Conservation (phyloP, 208 protist genomes). For the Crithidia expoeki region DNA sequence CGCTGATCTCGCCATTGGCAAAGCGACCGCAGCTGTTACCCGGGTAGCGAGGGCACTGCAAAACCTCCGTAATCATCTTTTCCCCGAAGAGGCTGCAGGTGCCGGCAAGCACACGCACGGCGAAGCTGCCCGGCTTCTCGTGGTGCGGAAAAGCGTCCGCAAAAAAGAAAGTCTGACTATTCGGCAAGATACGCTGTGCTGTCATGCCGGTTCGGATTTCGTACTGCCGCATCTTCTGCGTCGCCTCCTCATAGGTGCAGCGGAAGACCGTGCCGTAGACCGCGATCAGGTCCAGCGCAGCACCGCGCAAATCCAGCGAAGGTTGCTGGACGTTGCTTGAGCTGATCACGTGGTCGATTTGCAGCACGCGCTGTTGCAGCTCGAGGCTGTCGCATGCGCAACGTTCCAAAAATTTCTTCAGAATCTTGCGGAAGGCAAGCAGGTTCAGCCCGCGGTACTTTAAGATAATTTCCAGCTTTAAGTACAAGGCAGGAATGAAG, state of each 20-base stretch:
- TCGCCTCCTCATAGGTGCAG: conserved; percentile 67
- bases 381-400: conserved; percentile 75
- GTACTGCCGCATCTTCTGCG: conserved; percentile 49
- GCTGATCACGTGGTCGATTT: conserved; percentile 61
- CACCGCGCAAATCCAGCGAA: conserved; percentile 60
- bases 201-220: conserved; percentile 52
- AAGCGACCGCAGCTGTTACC: conserved; percentile 68
- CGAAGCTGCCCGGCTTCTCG: conserved; percentile 67
- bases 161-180: conserved; percentile 85
- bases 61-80: conserved; percentile 84
- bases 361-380: conserved; percentile 54
- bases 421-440: conserved; percentile 72
- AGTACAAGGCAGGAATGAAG: conserved; percentile 74
- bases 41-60: conserved; percentile 62
- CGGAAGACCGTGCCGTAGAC: conserved; percentile 81
- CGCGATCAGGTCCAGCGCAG: conserved; percentile 64
- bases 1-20: conserved; percentile 84
- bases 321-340: conserved; percentile 54
- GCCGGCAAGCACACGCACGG: conserved; percentile 75
- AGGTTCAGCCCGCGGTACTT: conserved; percentile 81
- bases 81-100: conserved; percentile 56
- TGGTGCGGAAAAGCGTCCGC: conserved; percentile 60
- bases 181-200: conserved; percentile 69
- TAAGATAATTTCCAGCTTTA: conserved; percentile 63
- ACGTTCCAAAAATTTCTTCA: conserved; percentile 83